These are phyloP conservation scores for Iberis pinnata DNA, from an alignment of 345 rosid species.

Conservation along the genomic window DNA sequence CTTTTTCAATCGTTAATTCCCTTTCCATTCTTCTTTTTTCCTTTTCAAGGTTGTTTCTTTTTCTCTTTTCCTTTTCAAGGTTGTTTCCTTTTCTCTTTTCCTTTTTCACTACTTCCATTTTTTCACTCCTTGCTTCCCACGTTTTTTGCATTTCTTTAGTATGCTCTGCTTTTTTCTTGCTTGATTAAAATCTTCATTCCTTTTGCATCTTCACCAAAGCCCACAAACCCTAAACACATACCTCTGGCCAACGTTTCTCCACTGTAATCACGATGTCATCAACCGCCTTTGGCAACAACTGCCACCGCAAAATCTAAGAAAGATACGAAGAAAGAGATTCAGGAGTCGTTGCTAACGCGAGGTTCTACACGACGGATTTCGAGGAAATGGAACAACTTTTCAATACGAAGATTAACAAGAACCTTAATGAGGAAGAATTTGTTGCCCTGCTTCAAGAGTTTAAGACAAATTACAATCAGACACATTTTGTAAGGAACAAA, in stretches of 20 bases:
- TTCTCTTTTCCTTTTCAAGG: no score
- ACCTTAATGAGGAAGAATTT: slow-evolving; percentile 74
- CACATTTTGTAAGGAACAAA: slow-evolving; percentile 91
- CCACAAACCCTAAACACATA: slow-evolving; percentile 31
- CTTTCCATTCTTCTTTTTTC: no score
- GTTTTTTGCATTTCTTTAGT: no score
- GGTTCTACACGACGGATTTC: slow-evolving; percentile 94
- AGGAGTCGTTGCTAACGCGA: slow-evolving; percentile 76
- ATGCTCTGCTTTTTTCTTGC: no score
- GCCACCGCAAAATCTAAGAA: slow-evolving; percentile 41
- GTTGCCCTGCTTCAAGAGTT: slow-evolving; percentile 89
- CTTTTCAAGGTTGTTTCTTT: no score
- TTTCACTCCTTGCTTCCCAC: no score
- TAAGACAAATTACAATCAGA: slow-evolving; percentile 95
- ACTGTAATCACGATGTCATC: slow-evolving; percentile 61
- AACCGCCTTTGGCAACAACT: slow-evolving; percentile 32
- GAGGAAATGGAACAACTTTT: slow-evolving; percentile 97
- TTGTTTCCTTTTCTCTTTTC: no score
- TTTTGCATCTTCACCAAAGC: no score
- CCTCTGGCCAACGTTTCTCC: slow-evolving; percentile 31
- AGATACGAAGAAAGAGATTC: slow-evolving; percentile 50
- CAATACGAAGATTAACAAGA: slow-evolving; percentile 90
- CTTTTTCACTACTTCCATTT: no score
- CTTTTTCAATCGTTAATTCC: no score
- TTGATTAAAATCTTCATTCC: no score